Percentiles rank a stretch among this genome's conserved stretches.
phyloP scores from a whole-genome alignment of 768 basidiomycete genomes.

The Suillus subaureus region DNA sequence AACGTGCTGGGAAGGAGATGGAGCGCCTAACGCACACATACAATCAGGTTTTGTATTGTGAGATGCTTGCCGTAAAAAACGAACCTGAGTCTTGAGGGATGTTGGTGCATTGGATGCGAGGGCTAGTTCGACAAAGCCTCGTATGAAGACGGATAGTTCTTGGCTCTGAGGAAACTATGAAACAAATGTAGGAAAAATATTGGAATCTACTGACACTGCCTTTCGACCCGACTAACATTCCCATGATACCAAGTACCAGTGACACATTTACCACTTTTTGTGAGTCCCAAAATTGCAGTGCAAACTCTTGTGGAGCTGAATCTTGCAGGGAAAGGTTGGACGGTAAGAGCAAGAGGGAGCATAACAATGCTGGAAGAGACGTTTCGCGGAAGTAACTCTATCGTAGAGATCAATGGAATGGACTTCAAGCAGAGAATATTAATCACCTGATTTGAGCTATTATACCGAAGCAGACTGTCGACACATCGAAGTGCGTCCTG shows the following conservation, averaged over 20 bases:
- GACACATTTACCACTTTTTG: slow-evolving; percentile 84
- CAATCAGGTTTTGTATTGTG: slow-evolving; percentile 19
- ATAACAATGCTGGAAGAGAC: slow-evolving; percentile 64
- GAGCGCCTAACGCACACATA: slow-evolving; percentile 49
- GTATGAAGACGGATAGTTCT: slow-evolving; percentile 60
- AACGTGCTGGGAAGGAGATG: slow-evolving; percentile 55
- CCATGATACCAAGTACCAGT: slow-evolving; percentile 80
- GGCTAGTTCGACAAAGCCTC: slow-evolving; percentile 85
- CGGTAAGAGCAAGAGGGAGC: slow-evolving; percentile 72
- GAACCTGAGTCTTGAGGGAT: slow-evolving; percentile 81
- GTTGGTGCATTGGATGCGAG: slow-evolving; percentile 95
- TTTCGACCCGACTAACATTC: slow-evolving; percentile 81
- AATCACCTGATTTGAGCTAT: slow-evolving; percentile 88
- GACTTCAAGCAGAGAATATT: slow-evolving; percentile 15
- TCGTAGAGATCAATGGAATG: slow-evolving; percentile 18
- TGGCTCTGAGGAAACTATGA: slow-evolving; percentile 42
- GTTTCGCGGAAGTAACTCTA: slow-evolving; percentile 98
- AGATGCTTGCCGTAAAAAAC: slow-evolving; percentile 4
- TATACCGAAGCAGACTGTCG: slow-evolving; percentile 87
- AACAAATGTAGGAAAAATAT: slow-evolving; percentile 10
- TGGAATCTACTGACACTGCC: slow-evolving; percentile 53
- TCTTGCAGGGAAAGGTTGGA: slow-evolving; percentile 58
- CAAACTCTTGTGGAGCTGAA: slow-evolving; percentile 82
- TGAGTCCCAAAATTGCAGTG: slow-evolving; percentile 94
- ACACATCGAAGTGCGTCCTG: slow-evolving; percentile 86